phyloP scores from a whole-genome alignment of 2,329 filamentous ascomycete species.

The Cladophialophora chaetospira region DNA sequence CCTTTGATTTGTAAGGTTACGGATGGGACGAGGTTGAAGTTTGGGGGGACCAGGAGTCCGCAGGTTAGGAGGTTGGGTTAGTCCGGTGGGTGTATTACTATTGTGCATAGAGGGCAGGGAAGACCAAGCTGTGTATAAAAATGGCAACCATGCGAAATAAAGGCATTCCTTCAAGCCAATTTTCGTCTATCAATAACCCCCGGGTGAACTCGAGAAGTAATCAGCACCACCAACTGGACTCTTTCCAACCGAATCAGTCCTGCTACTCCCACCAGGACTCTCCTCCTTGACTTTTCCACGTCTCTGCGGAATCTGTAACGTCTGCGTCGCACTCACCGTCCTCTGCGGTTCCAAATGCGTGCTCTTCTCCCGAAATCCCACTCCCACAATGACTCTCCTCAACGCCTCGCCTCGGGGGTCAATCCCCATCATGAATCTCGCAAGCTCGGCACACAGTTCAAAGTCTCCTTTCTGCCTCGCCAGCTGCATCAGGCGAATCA shows the following conservation, averaged over 20 bases:
- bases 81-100: slow-evolving; percentile 4
- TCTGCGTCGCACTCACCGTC: neutral
- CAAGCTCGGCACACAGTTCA: slow-evolving; percentile 93
- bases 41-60: slow-evolving; percentile 86
- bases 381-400: slow-evolving; percentile 43
- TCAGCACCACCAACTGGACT: slow-evolving; percentile 24
- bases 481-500: slow-evolving; percentile 75
- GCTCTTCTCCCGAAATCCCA: slow-evolving; percentile 37
- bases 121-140: too few species aligned
- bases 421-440: slow-evolving; percentile 89
- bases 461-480: slow-evolving; percentile 86
- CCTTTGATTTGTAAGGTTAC: slow-evolving; percentile 75
- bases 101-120: slow-evolving; percentile 2
- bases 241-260: neutral
- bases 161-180: too few species aligned
- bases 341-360: slow-evolving; percentile 14
- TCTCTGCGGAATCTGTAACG: slow-evolving; percentile 9
- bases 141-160: too few species aligned
- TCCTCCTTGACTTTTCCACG: slow-evolving; percentile 5
- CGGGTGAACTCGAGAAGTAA: slow-evolving; percentile 30
- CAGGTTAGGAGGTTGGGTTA: slow-evolving; percentile 78
- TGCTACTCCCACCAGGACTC: slow-evolving; percentile 4
- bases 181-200: slow-evolving; percentile 26
- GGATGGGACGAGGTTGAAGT: slow-evolving; percentile 88
- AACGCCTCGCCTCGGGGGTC: slow-evolving; percentile 84